These are phyloP conservation scores for Puccinia brachypodii DNA, from an alignment of 1,284 basidiomycete species.

Conservation along the genomic window DNA sequence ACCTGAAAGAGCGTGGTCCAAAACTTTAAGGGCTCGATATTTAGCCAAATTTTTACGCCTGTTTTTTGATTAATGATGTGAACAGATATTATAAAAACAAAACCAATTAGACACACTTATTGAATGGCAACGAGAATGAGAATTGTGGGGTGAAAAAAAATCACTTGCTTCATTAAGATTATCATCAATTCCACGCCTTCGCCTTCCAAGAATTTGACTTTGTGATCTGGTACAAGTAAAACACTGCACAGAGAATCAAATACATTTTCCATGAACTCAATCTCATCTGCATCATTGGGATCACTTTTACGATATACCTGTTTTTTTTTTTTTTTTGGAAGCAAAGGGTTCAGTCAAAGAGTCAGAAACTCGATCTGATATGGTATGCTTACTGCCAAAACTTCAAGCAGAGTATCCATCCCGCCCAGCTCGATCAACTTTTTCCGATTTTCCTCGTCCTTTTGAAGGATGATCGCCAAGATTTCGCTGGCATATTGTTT, in stretches of 20 bases:
- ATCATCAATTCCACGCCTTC: constrained; percentile 98
- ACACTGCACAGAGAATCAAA: constrained; percentile 86
- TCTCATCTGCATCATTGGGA: constrained; percentile 80
- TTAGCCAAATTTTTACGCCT: constrained; percentile 80
- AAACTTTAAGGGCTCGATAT: constrained; percentile 78
- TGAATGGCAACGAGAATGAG: constrained; percentile 5
- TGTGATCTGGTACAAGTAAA: constrained; percentile 68
- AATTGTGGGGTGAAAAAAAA: constrained; percentile 53
- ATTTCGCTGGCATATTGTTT: constrained; percentile 62
- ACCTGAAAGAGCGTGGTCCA: constrained; percentile 87
- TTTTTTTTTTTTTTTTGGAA: constrained; percentile 2
- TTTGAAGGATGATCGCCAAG: constrained; percentile 80
- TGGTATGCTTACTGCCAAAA: constrained; percentile 34
- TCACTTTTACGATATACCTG: constrained; percentile 83
- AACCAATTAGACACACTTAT: neutral
- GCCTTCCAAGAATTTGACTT: constrained; percentile 76
- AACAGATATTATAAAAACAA: neutral
- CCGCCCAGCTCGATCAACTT: constrained; percentile 20
- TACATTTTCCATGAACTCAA: constrained; percentile 95
- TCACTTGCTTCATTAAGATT: constrained; percentile 88
- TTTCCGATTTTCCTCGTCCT: constrained; percentile 29
- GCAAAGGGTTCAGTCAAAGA: neutral
- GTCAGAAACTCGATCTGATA: neutral
- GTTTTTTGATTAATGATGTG: constrained; percentile 34
- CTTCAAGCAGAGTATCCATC: constrained; percentile 46